These are phyloP conservation scores for Colletotrichum euphorbiae DNA, from an alignment of 2,329 filamentous ascomycete genomes.

Conservation along the genomic window DNA sequence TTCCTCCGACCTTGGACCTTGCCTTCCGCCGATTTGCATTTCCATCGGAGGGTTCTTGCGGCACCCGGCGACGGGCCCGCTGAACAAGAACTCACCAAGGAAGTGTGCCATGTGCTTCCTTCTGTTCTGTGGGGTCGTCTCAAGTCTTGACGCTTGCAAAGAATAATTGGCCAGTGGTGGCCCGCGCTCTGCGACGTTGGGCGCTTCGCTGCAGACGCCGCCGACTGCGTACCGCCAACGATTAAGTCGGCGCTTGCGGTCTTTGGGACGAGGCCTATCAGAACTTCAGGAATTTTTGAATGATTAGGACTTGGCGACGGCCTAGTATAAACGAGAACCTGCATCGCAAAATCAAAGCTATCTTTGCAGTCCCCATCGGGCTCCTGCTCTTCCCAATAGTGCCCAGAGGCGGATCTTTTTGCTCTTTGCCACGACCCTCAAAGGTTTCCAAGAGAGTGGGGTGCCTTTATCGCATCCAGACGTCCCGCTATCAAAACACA, in stretches of 20 bases:
- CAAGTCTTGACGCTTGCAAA: slow-evolving; percentile 32
- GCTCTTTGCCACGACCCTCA: no score
- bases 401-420: no score
- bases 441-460: no score
- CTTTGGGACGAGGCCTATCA: neutral
- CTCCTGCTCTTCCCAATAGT: no score
- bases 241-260: slow-evolving; percentile 15
- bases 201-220: slow-evolving; percentile 32
- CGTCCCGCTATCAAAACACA: no score
- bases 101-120: slow-evolving; percentile 35
- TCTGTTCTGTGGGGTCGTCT: slow-evolving; percentile 24
- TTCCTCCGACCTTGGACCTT: neutral
- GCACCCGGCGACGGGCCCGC: slow-evolving; percentile 19
- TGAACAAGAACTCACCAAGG: slow-evolving; percentile 36
- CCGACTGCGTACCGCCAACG: slow-evolving; percentile 1
- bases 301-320: neutral
- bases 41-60: slow-evolving; percentile 25
- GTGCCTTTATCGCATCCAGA: no score
- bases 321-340: neutral
- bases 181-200: slow-evolving; percentile 30
- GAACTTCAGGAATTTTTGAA: no score
- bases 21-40: slow-evolving; percentile 18
- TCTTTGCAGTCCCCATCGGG: no score
- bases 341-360: neutral
- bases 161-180: slow-evolving; percentile 33